These are phyloP conservation scores for Termitomyces sp. DNA, from an alignment of 768 basidiomycete genomes.

Conservation along the genomic window DNA sequence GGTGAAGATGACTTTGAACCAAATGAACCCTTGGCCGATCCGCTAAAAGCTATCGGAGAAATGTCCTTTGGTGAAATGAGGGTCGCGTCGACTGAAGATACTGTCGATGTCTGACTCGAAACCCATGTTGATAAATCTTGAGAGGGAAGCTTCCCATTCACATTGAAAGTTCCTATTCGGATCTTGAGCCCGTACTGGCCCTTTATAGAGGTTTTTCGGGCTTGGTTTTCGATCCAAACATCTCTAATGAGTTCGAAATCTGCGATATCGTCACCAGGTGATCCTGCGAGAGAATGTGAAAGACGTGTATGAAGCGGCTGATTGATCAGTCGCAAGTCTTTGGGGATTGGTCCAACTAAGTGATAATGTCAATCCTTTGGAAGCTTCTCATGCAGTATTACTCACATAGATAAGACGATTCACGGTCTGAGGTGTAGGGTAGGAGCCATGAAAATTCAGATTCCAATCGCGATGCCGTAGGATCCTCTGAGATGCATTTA, in stretches of 20 bases:
- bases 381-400: neutral
- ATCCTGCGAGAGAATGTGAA: slow-evolving; percentile 59
- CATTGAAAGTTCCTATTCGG: slow-evolving; percentile 80
- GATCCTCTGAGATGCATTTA: slow-evolving; percentile 5
- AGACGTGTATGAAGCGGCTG: slow-evolving; percentile 51
- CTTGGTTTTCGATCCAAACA: slow-evolving; percentile 55
- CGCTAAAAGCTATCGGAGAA: slow-evolving; percentile 4
- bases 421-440: slow-evolving; percentile 33
- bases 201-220: slow-evolving; percentile 31
- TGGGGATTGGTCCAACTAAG: slow-evolving; percentile 40
- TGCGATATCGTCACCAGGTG: slow-evolving; percentile 52
- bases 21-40: too few species aligned
- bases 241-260: slow-evolving; percentile 61
- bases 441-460: slow-evolving; percentile 44
- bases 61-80: slow-evolving; percentile 30
- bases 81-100: neutral
- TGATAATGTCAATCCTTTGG: neutral
- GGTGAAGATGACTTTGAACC: neutral
- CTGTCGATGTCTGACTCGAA: slow-evolving; percentile 21
- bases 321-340: slow-evolving; percentile 52
- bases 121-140: slow-evolving; percentile 73
- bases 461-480: slow-evolving; percentile 26
- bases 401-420: slow-evolving; percentile 7
- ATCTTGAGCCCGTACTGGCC: slow-evolving; percentile 38
- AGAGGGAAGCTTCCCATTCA: slow-evolving; percentile 72